Base-by-base conservation (phyloP, 2,329 filamentous ascomycete species). In the Hypoxylon sp. region DNA sequence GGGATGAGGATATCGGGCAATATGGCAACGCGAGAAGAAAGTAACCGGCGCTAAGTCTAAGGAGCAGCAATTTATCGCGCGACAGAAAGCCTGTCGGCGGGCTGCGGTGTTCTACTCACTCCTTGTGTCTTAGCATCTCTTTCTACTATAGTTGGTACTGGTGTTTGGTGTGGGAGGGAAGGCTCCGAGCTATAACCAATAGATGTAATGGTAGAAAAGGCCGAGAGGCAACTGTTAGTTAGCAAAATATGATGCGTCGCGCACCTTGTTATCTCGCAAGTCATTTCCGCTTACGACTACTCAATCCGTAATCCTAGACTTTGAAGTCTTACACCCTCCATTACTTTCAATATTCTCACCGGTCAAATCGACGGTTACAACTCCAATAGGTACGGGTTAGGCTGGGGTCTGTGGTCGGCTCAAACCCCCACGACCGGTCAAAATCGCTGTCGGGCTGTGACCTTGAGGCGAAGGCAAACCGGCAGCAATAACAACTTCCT, bases 241-340 rank as follows among this genome's bases (percentile, higher is more conserved):
- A 44, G 24, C n/a, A 44, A 44, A 42, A n/a, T 33, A 24, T 47
- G 54, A 56, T 35, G 17, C 31, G 11, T 10, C 35, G 37, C 24
- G 35, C 33, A 33, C 13, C 26, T 33, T 31, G n/a, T 46, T 46
- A 22, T 31, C 53, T 51, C 51, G 29, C n/a, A 65, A 65, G 48
- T 6, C 22, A 35, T 51, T 60, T 33, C 63, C 63, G 63, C 57
- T 50, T 65, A 52, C 33, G 55, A 52, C 11, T 51, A 33, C 63
- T 62, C 35, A 39, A 58, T 39, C 19, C 14, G 55, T 50, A 24
- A 58, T 13, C n/a, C 31, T 48, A 50, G 44, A 6, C 19, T 58
- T 42, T 24, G n/a, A 54, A 29, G 35, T 52, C 57, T 60, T 52
- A 60, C 50, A 53, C 57, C 57, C 57, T 51, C 48, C 57, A 60